Percentiles rank a stretch among this genome's conserved stretches.
These are phyloP conservation scores for Diplocarpon mali DNA, from an alignment of 2,329 filamentous ascomycete genomes.

Conservation along the genomic window DNA sequence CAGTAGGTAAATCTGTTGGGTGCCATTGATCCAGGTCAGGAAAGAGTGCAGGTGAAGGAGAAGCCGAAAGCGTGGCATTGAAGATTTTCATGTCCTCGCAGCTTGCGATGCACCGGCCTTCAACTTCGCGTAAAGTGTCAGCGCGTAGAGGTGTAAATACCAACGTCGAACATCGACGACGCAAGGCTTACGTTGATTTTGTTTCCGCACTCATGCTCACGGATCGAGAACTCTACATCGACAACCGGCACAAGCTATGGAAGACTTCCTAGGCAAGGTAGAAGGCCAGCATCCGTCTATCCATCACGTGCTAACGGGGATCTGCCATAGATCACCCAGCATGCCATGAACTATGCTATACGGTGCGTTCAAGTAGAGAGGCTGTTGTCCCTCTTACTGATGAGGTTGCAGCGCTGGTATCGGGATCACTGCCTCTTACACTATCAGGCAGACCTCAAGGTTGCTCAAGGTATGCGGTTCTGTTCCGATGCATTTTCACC, in stretches of 20 bases:
- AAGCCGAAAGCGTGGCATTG: not conserved
- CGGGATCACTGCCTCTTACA: slow-evolving; percentile 72
- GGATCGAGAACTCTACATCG: not conserved
- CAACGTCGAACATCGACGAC: not conserved
- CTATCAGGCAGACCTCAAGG: slow-evolving; percentile 70
- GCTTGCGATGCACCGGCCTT: too few relatives aligned
- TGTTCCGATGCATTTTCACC: not conserved
- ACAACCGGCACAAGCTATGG: slow-evolving; percentile 16
- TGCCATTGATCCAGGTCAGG: not conserved
- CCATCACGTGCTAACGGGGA: slow-evolving; percentile 17
- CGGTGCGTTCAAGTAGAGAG: slow-evolving; percentile 31
- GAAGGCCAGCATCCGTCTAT: slow-evolving; percentile 3
- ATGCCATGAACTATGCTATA: slow-evolving; percentile 73
- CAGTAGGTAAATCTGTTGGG: too few relatives aligned
- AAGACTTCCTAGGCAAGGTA: slow-evolving; percentile 47
- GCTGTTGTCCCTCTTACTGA: not conserved
- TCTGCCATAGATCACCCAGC: slow-evolving; percentile 43
- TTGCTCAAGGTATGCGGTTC: slow-evolving; percentile 51
- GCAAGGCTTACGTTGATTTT: too few relatives aligned
- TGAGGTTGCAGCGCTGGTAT: slow-evolving; percentile 53
- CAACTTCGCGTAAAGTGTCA: not conserved
- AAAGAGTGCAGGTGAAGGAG: not conserved
- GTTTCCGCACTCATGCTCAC: not conserved
- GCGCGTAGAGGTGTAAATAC: not conserved
- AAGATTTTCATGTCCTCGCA: not conserved